Base-by-base conservation (phyloP, 208 protist species). In the Blechomonas ayalai region DNA sequence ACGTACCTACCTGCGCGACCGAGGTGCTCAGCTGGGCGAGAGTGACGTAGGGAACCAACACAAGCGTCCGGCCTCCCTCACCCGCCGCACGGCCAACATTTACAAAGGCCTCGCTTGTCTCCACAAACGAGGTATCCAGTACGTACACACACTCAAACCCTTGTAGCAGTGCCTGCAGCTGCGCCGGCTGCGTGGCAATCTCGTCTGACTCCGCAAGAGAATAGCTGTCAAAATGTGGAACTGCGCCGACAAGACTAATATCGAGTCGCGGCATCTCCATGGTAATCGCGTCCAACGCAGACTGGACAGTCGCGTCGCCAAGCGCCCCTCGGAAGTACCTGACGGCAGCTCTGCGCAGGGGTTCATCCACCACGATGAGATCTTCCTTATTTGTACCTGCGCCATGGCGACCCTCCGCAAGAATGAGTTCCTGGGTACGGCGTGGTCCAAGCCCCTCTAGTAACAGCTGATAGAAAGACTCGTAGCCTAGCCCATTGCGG, bases 111-210 rank as follows among this genome's bases (percentile, higher is more conserved):
- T 89, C 76, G 19, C 73, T 75, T 18, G 68, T 82, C 44, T 93
- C 84, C 8, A 93, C 59, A 60, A 90, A 93, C 6, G 84, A 93
- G 25, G 75, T 58, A 59, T 93, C 84, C 13, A 93, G 54, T 18
- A 93, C 39, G 52, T 73, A 88, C n/a, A 90, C 56, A 4, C 27
- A 44, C 23, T 54, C 42, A 48, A 67, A 81, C 3, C 59, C 53
- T 10, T 27, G n/a, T 12, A 75, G 27, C 2, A 67, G 44, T 10
- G 60, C 56, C 20, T 54, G 50, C 6, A 93, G 51, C 23, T 57
- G 35, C 24, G 19, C 46, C 19, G 65, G 36, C 58, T 76, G 68
- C 24, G 74, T 78, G 2, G 70, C 63, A 41, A 93, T 76, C 38
- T 32, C 50, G 34, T 93, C 80, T 18, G 46, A 19, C 18, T 59